Base-by-base conservation (phyloP, 1,284 basidiomycete genomes). In the Ganoderma sp. region DNA sequence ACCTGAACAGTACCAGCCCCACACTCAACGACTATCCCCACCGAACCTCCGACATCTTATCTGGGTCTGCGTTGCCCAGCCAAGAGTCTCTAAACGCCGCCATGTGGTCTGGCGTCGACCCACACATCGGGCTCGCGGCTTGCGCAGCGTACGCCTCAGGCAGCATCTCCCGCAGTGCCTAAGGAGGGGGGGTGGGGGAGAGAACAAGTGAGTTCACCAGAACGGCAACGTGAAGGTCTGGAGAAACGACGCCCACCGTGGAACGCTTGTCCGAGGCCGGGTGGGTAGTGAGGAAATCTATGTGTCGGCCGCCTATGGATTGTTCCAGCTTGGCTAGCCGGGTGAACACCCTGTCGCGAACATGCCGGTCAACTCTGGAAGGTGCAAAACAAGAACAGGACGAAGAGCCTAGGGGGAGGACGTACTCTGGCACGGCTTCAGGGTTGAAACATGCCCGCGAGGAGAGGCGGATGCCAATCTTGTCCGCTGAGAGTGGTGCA, bases 361-460 rank as follows among this genome's bases (percentile, higher is more conserved):
- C 10, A 64, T 41, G 19, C 15, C 14, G 22, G 8, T 22, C 28
- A 37, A 19, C 48, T 52, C 48, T 32, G 61, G n/a, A 14, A 45
- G n/a, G 43, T 34, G 25, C 15, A 22, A 8, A 19, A 43, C 19
- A 14, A 25, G 25, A 19, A 43, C 19, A 14, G n/a, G 25, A 14
- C 7, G 19, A 42, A 73, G 43, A 69, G 59, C 66, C 52, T 39
- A 8, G 66, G 64, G 43, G 42, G 34, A 28, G 57, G 45, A 79
- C 85, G 76, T 75, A 94, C 93, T 85, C 84, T 14, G 91, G 87
- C 0, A 94, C 88, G 64, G 91, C 92, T 28, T 79, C 80, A 0
- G 95, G 95, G 75, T 96, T 86, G 75, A 88, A 97, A 78, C 95
- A 97, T 0, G 95, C 95, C 66, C 83, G 87, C 50, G 93, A 83